Evolutionary conservation across 1,284 basidiomycete species (phyloP).

Genomic region (Ceratorhiza oryzae-sativae): DNA sequence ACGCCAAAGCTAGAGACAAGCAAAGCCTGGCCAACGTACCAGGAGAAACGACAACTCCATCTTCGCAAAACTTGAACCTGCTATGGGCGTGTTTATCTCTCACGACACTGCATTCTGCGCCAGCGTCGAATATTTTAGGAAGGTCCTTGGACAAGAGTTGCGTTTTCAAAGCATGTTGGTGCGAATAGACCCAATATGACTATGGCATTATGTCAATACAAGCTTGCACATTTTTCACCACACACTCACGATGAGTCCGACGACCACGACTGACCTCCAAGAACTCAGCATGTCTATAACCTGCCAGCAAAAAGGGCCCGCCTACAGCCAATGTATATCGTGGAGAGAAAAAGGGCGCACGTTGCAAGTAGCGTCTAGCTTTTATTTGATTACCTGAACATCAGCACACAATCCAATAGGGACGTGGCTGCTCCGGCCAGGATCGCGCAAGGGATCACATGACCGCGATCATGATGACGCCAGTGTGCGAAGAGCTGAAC

Average conservation of each 20-base stretch:
- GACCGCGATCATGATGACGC: slow-evolving; percentile 37
- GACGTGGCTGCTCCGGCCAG: background rate
- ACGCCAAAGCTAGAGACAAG: background rate
- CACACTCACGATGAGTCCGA: slow-evolving; percentile 1
- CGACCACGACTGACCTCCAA: slow-evolving; percentile 2
- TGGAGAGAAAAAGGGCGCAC: background rate
- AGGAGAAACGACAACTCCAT: slow-evolving; percentile 66
- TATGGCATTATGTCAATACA: background rate
- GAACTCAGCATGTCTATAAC: slow-evolving; percentile 1
- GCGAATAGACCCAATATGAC: slow-evolving; percentile 22
- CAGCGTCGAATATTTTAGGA: slow-evolving; percentile 1
- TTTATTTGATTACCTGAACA: background rate
- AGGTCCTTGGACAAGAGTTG: slow-evolving; percentile 24
- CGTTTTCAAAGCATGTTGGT: slow-evolving; percentile 20
- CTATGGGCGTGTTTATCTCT: slow-evolving; percentile 50
- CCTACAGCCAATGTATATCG: background rate
- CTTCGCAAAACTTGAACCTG: slow-evolving; percentile 65
- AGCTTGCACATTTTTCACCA: background rate
- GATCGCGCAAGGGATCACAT: slow-evolving; percentile 14
- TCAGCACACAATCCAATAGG: background rate
- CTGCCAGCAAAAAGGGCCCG: background rate
- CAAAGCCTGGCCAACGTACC: slow-evolving; percentile 43
- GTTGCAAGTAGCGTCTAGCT: background rate
- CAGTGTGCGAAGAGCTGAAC: background rate
- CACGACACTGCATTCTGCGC: slow-evolving; percentile 51